Conservation (phyloP, 345 rosid species). For the Pistacia integerrima region DNA sequence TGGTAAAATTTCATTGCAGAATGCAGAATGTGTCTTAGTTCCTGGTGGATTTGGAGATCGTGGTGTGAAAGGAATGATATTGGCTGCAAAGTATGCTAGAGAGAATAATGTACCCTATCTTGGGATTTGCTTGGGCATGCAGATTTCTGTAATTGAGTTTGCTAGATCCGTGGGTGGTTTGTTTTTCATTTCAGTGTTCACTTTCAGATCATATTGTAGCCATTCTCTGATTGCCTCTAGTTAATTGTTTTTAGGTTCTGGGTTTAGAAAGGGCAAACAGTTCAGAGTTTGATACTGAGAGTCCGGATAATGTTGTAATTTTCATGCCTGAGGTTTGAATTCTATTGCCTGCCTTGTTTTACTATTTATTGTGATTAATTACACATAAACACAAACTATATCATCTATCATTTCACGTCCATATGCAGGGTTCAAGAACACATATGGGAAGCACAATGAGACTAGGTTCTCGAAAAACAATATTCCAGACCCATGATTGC, state of each 20-base stretch:
- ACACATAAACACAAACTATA: slow-evolving; percentile 5
- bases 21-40: slow-evolving; percentile 83
- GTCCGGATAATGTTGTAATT: slow-evolving; percentile 79
- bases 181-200: slow-evolving; percentile 7
- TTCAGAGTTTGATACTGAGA: slow-evolving; percentile 76
- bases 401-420: slow-evolving; percentile 13
- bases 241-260: slow-evolving; percentile 57
- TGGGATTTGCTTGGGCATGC: slow-evolving; percentile 99
- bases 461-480: slow-evolving; percentile 86
- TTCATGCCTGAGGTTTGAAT: slow-evolving; percentile 91
- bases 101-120: slow-evolving; percentile 86
- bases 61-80: slow-evolving; percentile 92
- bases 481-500: slow-evolving; percentile 67
- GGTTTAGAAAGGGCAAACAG: slow-evolving; percentile 84
- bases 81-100: slow-evolving; percentile 94
- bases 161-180: slow-evolving; percentile 77
- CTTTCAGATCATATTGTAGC: slow-evolving; percentile 3
- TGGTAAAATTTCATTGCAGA: slow-evolving; percentile 42
- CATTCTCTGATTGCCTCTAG: slow-evolving; percentile 1
- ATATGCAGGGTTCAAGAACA: slow-evolving; percentile 82
- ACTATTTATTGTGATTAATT: background rate
- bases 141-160: slow-evolving; percentile 90
- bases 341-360: background rate
- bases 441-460: slow-evolving; percentile 99
- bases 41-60: slow-evolving; percentile 99